phyloP scores from a whole-genome alignment of 1,139 yeast genomes.

The Hyphopichia fennica region DNA sequence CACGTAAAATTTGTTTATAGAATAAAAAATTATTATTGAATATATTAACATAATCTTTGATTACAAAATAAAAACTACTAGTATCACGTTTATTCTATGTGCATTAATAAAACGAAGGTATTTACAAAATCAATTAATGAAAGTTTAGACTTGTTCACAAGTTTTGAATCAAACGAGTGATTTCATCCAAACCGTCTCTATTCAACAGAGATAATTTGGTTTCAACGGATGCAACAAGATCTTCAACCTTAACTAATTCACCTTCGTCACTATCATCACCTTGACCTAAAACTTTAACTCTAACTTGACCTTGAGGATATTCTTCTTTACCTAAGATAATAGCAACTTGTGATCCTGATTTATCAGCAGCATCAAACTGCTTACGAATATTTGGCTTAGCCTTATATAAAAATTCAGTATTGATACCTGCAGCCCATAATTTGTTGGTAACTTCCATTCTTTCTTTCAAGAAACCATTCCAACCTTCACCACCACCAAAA shows the following conservation, averaged over 20 bases:
- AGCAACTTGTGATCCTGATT: conserved; percentile 85
- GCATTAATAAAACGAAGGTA: not conserved
- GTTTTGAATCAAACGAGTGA: conserved; percentile 60
- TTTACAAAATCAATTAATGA: not conserved
- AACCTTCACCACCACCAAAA: conserved; percentile 95
- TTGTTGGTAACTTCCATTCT: conserved; percentile 82
- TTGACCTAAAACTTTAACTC: conserved; percentile 85
- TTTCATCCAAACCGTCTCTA: conserved; percentile 50
- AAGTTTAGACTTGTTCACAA: conserved; percentile 25
- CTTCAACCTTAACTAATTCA: conserved; percentile 62
- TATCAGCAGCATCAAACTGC: conserved; percentile 97
- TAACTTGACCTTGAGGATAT: conserved; percentile 72
- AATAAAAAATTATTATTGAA: too few species aligned
- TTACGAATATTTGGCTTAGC: conserved; percentile 91
- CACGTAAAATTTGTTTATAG: too few species aligned
- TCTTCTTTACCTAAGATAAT: conserved; percentile 96
- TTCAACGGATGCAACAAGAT: conserved; percentile 57
- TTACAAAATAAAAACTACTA: conserved; percentile 2
- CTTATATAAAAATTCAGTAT: conserved; percentile 87
- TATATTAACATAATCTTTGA: too few species aligned
- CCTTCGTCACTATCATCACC: conserved; percentile 91
- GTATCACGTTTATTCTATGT: not conserved
- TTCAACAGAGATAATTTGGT: conserved; percentile 47
- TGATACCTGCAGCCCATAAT: conserved; percentile 87
- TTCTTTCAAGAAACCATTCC: conserved; percentile 90